Evolutionary conservation across 2,329 filamentous ascomycete species (phyloP).

Genomic region (Penicillium sp.): DNA sequence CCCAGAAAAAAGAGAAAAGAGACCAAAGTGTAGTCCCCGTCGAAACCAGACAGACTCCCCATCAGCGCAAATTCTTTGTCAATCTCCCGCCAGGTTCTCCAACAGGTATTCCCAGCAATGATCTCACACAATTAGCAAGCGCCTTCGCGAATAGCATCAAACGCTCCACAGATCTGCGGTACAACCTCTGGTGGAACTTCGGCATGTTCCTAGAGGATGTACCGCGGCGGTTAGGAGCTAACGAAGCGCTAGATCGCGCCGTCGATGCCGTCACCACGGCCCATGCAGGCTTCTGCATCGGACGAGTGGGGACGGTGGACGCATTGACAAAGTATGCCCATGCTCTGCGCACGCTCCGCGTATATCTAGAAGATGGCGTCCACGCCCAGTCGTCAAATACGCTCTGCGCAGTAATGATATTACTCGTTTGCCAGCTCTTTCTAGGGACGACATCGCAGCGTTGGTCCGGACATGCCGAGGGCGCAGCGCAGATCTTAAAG

Average conservation of each 20-base stretch:
- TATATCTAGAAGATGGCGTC: constrained; percentile 27
- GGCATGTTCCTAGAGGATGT: constrained; percentile 45
- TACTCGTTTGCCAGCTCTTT: constrained; percentile 32
- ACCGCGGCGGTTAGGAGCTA: constrained; percentile 43
- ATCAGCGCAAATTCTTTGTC: background rate
- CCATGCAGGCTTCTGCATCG: constrained; percentile 25
- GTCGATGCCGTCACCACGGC: constrained; percentile 28
- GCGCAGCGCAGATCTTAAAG: constrained; percentile 34
- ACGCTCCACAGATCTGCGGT: constrained; percentile 41
- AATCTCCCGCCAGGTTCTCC: background rate
- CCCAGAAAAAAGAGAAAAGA: background rate
- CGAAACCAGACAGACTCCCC: background rate
- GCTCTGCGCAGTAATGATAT: constrained; percentile 35
- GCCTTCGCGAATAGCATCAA: constrained; percentile 32
- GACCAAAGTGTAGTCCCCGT: background rate
- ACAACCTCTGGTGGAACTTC: constrained; percentile 45
- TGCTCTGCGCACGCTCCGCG: constrained; percentile 26
- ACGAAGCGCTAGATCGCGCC: constrained; percentile 43
- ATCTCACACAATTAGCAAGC: constrained; percentile 28
- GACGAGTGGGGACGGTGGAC: constrained; percentile 12
- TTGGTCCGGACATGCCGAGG: constrained; percentile 31
- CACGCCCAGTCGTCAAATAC: constrained; percentile 32
- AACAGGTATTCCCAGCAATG: constrained; percentile 28
- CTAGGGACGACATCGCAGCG: constrained; percentile 13
- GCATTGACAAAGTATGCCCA: constrained; percentile 30